Percentiles rank a stretch among this genome's conserved stretches.
phyloP scores from a whole-genome alignment of 2,329 filamentous ascomycete genomes.

The Sarocladiaceae sp. region DNA sequence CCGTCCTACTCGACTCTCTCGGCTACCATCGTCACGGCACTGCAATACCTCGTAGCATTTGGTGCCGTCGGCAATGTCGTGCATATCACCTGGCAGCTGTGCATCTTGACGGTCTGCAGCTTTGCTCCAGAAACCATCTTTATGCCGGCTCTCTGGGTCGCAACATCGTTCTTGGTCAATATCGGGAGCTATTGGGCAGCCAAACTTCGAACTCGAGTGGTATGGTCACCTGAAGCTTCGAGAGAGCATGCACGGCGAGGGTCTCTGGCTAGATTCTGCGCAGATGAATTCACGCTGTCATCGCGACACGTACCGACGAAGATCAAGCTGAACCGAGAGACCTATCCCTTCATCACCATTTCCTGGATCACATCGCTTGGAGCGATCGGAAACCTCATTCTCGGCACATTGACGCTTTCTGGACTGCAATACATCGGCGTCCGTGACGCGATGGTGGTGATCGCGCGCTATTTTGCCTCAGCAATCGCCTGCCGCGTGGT shows the following conservation, averaged over 20 bases:
- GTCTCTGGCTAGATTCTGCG: not conserved
- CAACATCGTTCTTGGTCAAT: conserved; percentile 5
- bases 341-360: not conserved
- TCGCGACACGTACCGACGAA: not conserved
- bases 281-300: not conserved
- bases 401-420: conserved; percentile 7
- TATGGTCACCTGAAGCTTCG: not conserved
- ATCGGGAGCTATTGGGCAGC: conserved; percentile 1
- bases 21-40: not conserved
- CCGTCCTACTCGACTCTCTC: not conserved
- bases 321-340: conserved; percentile 1
- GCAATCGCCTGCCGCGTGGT: conserved; percentile 5
- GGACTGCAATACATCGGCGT: conserved; percentile 6
- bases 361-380: conserved; percentile 6
- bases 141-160: conserved; percentile 7
- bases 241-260: not conserved
- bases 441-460: conserved; percentile 4
- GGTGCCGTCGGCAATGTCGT: not conserved
- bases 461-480: not conserved
- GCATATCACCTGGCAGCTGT: conserved; percentile 5
- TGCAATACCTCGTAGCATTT: not conserved
- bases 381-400: conserved; percentile 6
- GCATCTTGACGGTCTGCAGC: conserved; percentile 7
- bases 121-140: conserved; percentile 8
- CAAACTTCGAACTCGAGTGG: not conserved